Evolutionary conservation across 306 rosid genomes (phyloP).

Genomic region (Sicyos edulis): DNA sequence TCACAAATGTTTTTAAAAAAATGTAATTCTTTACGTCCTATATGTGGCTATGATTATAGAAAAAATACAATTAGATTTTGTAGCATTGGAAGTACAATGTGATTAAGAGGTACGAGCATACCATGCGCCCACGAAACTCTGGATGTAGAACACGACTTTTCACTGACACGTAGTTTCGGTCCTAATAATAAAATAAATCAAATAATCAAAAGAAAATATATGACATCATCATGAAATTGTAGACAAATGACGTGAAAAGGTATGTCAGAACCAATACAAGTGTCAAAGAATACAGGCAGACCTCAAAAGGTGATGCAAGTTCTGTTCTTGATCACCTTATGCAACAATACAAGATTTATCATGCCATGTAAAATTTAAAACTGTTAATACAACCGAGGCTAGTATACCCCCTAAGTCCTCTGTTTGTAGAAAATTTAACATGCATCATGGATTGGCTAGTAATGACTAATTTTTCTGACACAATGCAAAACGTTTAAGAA

Average conservation of each 20-base stretch:
- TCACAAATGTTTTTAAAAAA: no score
- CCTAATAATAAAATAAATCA: slow-evolving; percentile 44
- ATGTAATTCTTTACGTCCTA: neutral
- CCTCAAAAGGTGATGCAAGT: slow-evolving; percentile 1
- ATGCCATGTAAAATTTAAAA: neutral
- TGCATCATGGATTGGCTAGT: neutral
- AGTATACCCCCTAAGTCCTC: neutral
- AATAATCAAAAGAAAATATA: neutral
- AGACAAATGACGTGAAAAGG: neutral
- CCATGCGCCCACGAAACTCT: slow-evolving; percentile 99
- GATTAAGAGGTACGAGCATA: slow-evolving; percentile 29
- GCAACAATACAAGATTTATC: neutral
- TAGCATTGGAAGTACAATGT: neutral
- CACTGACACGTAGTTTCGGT: slow-evolving; percentile 66
- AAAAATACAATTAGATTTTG: neutral
- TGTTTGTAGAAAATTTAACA: neutral
- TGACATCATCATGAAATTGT: neutral
- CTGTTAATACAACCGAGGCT: neutral
- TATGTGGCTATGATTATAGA: neutral
- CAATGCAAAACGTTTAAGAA: neutral
- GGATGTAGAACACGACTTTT: slow-evolving; percentile 79
- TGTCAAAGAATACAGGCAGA: neutral
- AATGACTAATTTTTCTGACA: neutral
- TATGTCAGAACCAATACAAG: neutral
- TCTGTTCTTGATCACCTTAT: neutral